phyloP scores from a whole-genome alignment of 2,329 filamentous ascomycete species.

The Scedosporium apiospermum region DNA sequence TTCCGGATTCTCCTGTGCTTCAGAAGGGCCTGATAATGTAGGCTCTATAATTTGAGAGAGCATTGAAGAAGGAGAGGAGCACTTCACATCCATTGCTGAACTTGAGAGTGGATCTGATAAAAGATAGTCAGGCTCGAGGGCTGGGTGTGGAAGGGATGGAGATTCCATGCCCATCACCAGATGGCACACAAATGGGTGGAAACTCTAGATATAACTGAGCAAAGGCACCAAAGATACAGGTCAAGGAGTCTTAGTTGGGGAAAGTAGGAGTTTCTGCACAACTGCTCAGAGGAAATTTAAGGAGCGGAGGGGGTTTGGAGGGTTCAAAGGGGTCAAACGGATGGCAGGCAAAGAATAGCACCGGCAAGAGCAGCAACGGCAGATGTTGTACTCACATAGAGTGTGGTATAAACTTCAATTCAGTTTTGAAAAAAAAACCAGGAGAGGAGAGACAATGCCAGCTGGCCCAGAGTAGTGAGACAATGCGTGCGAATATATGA shows the following conservation, averaged over 20 bases:
- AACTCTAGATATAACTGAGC: neutral
- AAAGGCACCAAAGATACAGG: neutral
- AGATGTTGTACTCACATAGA: neutral
- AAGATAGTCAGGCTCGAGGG: too few relatives aligned
- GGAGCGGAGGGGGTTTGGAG: neutral
- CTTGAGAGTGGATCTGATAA: neutral
- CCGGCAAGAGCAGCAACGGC: neutral
- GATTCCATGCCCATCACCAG: neutral
- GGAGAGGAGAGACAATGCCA: neutral
- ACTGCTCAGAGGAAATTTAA: neutral
- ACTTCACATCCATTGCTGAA: neutral
- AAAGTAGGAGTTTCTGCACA: neutral
- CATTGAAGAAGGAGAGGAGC: neutral
- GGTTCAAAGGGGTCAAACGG: neutral
- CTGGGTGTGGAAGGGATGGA: too few relatives aligned
- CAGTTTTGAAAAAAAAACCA: too few relatives aligned
- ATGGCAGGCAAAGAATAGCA: neutral
- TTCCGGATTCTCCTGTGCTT: neutral
- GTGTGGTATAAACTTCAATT: too few relatives aligned
- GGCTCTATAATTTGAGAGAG: neutral
- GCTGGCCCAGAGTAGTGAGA: neutral
- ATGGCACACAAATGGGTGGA: too few relatives aligned
- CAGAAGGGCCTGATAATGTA: neutral
- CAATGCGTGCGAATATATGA: neutral
- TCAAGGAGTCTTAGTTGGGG: too few relatives aligned